Base-by-base conservation (phyloP, 345 rosid genomes). In the Citrus medica region DNA sequence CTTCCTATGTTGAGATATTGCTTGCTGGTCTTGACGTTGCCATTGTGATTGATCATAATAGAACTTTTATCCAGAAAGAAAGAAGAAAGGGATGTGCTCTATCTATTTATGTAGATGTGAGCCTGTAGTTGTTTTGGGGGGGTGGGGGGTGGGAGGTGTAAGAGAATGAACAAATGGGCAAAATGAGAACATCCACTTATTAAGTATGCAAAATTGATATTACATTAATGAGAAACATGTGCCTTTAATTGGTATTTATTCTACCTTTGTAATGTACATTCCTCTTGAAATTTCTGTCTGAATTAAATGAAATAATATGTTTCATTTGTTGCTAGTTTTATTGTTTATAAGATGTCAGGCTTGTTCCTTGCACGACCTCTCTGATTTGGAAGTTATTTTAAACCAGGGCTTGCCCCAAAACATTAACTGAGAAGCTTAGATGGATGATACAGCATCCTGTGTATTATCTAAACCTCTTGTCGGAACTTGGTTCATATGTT, bases 351-450 rank as follows among this genome's bases (percentile, higher is more conserved):
- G 74, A 19, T 71, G 22, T 21, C 22, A 53, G 25, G 62, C 9
- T 55, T 53, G 28, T 71, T 71, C 62, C 2, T 19, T 2, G 6
- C 17, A 0, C 1, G 21, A 32, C 38, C 61, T 71, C 63, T 53
- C 25, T 55, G 25, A 53, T 10, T 71, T 21, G 42, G 42, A 60
- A 53, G 28, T 33, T 46, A 32, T 22, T 51, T 69, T 22, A 53
- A 32, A 21, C 21, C 14, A 8, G 74, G 61, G n/a, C 60, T 35
- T 37, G 17, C 17, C 17, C 64, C 17, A 6, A 19, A 53, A 77
- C 40, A 66, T 71, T 78, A 58, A 53, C 71, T 59, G 78, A 58
- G 74, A 81, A 59, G 32, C 59, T 37, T 24, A 25, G 60, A 70
- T 69, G 14, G 60, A 48, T 27, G 28, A 69, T 17, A 53, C 9